phyloP scores from a whole-genome alignment of 371 early-diverging fungal genomes.

The Mucor indicus region DNA sequence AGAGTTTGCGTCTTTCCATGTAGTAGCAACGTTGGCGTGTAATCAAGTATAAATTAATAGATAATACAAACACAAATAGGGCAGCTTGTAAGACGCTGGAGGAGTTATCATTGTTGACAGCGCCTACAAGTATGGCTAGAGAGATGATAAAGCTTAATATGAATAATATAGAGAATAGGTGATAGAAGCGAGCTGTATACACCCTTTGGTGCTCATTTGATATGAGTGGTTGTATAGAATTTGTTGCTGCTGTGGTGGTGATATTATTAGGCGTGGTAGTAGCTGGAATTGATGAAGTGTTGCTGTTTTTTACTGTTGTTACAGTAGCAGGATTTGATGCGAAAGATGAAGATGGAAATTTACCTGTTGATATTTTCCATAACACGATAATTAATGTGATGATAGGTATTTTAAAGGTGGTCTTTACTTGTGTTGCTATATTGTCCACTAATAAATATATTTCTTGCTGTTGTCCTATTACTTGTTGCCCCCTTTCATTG shows the following conservation, averaged over 20 bases:
- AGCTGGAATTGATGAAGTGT: too few species aligned
- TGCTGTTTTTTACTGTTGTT: neutral
- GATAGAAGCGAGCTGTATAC: slow-evolving; percentile 30
- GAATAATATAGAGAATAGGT: slow-evolving; percentile 35
- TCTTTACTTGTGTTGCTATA: slow-evolving; percentile 33
- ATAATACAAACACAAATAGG: slow-evolving; percentile 50
- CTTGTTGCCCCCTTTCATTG: slow-evolving; percentile 39
- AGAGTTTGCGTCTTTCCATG: slow-evolving; percentile 37
- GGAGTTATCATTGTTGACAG: slow-evolving; percentile 17
- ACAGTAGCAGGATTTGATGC: neutral
- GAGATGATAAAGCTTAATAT: slow-evolving; percentile 26
- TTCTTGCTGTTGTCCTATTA: slow-evolving; percentile 43
- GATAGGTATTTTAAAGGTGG: slow-evolving; percentile 38
- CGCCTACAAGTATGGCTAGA: slow-evolving; percentile 32
- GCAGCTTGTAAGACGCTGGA: slow-evolving; percentile 35
- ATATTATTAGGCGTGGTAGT: too few species aligned
- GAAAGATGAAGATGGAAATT: neutral
- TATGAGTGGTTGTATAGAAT: slow-evolving; percentile 20
- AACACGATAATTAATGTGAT: slow-evolving; percentile 25
- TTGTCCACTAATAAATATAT: slow-evolving; percentile 47
- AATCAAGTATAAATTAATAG: slow-evolving; percentile 51
- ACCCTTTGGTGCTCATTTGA: slow-evolving; percentile 43
- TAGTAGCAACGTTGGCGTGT: slow-evolving; percentile 54
- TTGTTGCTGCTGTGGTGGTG: neutral
- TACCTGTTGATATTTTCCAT: slow-evolving; percentile 12